These are phyloP conservation scores for Magnolia officinalis DNA, from an alignment of 164 flowering plant genomes.

Conservation along the genomic window DNA sequence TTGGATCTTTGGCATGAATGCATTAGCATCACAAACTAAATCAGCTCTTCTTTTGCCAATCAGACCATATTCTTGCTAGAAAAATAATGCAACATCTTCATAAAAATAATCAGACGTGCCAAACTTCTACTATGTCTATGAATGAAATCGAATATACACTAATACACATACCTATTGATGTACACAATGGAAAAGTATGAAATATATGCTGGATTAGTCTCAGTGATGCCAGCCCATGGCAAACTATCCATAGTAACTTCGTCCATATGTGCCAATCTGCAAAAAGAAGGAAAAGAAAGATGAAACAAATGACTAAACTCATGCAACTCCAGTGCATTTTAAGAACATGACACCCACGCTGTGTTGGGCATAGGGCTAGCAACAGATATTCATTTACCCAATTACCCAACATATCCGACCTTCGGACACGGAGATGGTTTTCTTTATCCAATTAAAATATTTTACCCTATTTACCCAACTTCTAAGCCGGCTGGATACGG, in stretches of 20 bases:
- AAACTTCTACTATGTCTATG: too few species aligned
- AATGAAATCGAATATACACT: background rate
- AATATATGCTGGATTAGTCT: constrained; percentile 63
- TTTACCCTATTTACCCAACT: too few species aligned
- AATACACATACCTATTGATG: constrained; percentile 66
- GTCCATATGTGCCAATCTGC: constrained; percentile 43
- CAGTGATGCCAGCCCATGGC: constrained; percentile 70
- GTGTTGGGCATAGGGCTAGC: background rate
- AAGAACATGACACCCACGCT: background rate
- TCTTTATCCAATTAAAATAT: background rate
- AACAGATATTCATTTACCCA: background rate
- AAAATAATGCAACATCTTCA: too few species aligned
- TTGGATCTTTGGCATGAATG: too few species aligned
- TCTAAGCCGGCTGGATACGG: too few species aligned
- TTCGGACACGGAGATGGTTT: background rate
- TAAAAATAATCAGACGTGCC: too few species aligned
- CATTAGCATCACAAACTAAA: background rate
- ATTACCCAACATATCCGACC: background rate
- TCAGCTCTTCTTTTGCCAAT: background rate
- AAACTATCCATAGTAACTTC: constrained; percentile 53
- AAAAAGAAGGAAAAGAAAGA: constrained; percentile 5
- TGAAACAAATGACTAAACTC: background rate
- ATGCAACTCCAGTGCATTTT: background rate
- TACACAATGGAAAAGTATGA: constrained; percentile 74
- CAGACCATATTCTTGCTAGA: background rate